Conservation (phyloP, 106 monocot species). For the Ottelia alismoides region DNA sequence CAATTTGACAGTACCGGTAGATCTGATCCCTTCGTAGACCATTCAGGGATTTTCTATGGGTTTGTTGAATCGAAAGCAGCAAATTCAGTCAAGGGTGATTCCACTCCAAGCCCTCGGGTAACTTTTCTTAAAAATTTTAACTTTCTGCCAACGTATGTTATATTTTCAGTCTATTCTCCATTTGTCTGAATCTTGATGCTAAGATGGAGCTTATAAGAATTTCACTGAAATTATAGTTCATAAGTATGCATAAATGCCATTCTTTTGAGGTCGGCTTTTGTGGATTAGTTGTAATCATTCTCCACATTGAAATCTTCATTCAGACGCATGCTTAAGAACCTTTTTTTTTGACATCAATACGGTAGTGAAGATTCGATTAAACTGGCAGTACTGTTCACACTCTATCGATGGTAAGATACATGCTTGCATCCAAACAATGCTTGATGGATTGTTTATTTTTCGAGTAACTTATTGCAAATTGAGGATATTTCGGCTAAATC, state of each 20-base stretch:
- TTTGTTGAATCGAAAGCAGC: conserved; percentile 23
- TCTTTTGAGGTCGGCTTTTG: too few species aligned
- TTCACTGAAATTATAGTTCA: neutral
- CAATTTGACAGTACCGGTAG: conserved; percentile 8
- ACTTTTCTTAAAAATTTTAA: neutral
- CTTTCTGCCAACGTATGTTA: neutral
- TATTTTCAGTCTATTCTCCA: neutral
- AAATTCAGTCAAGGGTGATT: conserved; percentile 4
- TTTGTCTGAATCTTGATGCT: neutral
- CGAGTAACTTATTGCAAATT: neutral
- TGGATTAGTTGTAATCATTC: too few species aligned
- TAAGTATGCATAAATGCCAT: neutral
- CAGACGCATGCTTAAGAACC: too few species aligned
- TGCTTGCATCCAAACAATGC: too few species aligned
- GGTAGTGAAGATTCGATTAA: too few species aligned
- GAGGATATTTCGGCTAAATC: neutral
- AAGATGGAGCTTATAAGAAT: neutral
- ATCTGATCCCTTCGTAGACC: conserved; percentile 8
- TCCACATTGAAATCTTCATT: too few species aligned
- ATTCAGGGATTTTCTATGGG: conserved; percentile 36
- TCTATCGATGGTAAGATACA: too few species aligned
- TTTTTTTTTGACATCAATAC: too few species aligned
- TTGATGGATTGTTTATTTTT: neutral
- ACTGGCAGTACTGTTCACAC: too few species aligned
- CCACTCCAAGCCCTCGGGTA: conserved; percentile 56